A percentile compares a stretch with the other conserved stretches of the same genome.
Evolutionary conservation across 129 eudicot species (phyloP).

Genomic region (Chrysanthemum lavandulifolium): DNA sequence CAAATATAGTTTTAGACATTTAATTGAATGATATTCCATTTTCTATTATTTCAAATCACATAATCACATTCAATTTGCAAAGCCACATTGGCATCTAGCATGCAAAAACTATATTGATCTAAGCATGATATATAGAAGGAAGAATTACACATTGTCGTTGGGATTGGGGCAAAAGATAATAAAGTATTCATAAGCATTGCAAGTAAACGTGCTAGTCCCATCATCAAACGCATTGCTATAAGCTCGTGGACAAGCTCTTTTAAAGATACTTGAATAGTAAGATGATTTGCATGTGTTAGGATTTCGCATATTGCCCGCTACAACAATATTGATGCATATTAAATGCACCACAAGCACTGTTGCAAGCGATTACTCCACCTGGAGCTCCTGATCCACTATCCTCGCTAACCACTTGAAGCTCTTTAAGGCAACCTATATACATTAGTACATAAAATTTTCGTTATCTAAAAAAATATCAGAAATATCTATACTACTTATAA

Average conservation of each 20-base stretch:
- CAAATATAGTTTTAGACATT: no score
- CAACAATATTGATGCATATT: slow-evolving; percentile 88
- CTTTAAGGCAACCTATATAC: slow-evolving; percentile 79
- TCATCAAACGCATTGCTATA: slow-evolving; percentile 95
- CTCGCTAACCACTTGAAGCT: slow-evolving; percentile 73
- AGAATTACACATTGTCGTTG: no score
- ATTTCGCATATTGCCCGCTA: slow-evolving; percentile 84
- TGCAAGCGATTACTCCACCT: slow-evolving; percentile 72
- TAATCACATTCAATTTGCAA: no score
- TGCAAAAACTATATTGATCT: no score
- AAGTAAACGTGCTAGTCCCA: slow-evolving; percentile 93
- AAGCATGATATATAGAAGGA: no score
- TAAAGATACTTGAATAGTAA: slow-evolving; percentile 70
- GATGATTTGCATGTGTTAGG: slow-evolving; percentile 77
- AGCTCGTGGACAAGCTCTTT: slow-evolving; percentile 90
- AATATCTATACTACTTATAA: no score
- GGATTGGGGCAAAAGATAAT: no score
- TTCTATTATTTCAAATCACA: no score
- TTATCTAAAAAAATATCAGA: not conserved
- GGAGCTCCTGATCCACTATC: slow-evolving; percentile 34
- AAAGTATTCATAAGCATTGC: slow-evolving; percentile 84
- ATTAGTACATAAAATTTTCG: not conserved
- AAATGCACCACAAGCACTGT: slow-evolving; percentile 89
- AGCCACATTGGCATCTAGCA: no score
- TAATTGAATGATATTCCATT: no score